Conservation (phyloP, 805 yeast genomes). For the Suhomyces prunicola region DNA sequence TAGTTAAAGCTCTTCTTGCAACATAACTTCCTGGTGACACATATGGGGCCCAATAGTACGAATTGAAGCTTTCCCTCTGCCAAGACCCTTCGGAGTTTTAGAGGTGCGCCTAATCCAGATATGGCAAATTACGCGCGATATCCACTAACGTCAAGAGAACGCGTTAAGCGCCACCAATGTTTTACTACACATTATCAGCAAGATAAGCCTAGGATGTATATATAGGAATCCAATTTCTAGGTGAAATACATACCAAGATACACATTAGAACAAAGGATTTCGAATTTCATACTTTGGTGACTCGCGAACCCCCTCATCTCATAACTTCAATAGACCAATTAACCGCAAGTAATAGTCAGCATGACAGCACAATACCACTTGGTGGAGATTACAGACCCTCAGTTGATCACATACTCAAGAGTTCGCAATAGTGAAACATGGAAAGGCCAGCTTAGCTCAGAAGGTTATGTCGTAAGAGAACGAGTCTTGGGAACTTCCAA, state of each 20-base stretch:
- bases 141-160: conserved; percentile 4
- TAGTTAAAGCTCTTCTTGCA: not conserved
- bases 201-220: not conserved
- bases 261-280: not conserved
- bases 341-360: not conserved
- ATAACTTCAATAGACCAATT: not conserved
- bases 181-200: not conserved
- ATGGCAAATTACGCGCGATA: not conserved
- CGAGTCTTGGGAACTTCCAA: conserved; percentile 23
- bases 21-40: not conserved
- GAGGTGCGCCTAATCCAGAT: not conserved
- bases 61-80: not conserved
- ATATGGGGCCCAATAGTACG: not conserved
- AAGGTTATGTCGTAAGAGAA: conserved; percentile 37
- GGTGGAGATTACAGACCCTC: conserved; percentile 18
- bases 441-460: conserved; percentile 31
- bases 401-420: conserved; percentile 31
- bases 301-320: not conserved
- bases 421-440: conserved; percentile 32
- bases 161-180: conserved; percentile 1
- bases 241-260: not conserved
- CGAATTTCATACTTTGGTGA: not conserved
- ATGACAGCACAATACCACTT: conserved; percentile 11
- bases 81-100: not conserved
- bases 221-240: not conserved